Conservation (phyloP, 2,329 filamentous ascomycete genomes). For the Lasiodiplodia theobromae region DNA sequence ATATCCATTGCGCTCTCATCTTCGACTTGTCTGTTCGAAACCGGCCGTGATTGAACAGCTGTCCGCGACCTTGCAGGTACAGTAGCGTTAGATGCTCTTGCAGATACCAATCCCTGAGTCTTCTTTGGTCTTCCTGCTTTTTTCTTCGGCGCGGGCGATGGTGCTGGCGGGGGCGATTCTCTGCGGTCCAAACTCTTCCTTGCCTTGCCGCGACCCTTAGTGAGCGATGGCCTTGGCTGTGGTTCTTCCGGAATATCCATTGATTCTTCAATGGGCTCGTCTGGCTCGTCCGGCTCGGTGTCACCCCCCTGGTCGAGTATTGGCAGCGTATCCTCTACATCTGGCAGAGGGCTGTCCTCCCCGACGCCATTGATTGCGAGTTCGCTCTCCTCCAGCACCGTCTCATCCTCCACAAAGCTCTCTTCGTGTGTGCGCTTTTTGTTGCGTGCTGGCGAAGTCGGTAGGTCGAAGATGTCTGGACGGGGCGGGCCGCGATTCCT, state of each 20-base stretch:
- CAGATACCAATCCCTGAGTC: conserved; percentile 6
- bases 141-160: neutral
- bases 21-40: neutral
- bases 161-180: conserved; percentile 30
- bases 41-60: neutral
- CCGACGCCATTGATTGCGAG: conserved; percentile 34
- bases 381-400: conserved; percentile 38
- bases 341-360: conserved; percentile 41
- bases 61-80: conserved; percentile 6
- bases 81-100: conserved; percentile 9
- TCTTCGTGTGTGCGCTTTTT: conserved; percentile 42
- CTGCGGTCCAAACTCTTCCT: conserved; percentile 39
- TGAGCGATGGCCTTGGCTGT: conserved; percentile 33
- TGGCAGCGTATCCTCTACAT: conserved; percentile 41
- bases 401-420: conserved; percentile 43
- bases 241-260: conserved; percentile 35
- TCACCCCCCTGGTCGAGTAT: conserved; percentile 38
- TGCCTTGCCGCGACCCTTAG: conserved; percentile 32
- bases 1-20: conserved; percentile 5
- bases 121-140: conserved; percentile 24
- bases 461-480: conserved; percentile 43
- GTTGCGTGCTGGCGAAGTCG: conserved; percentile 40
- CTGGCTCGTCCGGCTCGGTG: conserved; percentile 35
- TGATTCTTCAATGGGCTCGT: conserved; percentile 31
- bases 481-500: conserved; percentile 40